These are phyloP conservation scores for Taiozyma sp. DNA, from an alignment of 1,139 yeast genomes.

Conservation along the genomic window DNA sequence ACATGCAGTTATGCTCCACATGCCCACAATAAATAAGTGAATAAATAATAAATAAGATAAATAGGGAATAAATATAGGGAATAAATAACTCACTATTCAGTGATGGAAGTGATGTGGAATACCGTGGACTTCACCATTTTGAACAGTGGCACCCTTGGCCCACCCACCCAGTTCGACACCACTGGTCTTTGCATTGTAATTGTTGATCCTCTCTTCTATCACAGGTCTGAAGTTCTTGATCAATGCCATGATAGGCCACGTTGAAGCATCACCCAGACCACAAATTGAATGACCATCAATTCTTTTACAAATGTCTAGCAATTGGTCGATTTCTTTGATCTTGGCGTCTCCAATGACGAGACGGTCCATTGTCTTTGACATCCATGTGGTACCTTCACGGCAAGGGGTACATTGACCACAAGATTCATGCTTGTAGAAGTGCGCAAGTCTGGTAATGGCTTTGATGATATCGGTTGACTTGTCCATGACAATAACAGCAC, in stretches of 20 bases:
- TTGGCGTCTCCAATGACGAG: constrained; percentile 73
- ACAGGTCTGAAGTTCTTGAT: constrained; percentile 78
- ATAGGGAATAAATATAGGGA: constrained; percentile 5
- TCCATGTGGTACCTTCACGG: constrained; percentile 90
- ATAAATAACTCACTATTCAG: constrained; percentile 2
- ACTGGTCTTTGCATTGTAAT: constrained; percentile 37
- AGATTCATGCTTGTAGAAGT: constrained; percentile 84
- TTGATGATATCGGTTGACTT: constrained; percentile 77
- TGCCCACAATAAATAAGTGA: background rate
- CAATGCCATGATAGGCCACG: constrained; percentile 89
- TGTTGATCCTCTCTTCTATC: constrained; percentile 64
- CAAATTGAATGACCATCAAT: constrained; percentile 89
- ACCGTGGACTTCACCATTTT: constrained; percentile 61
- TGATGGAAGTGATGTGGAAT: constrained; percentile 39
- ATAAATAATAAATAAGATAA: constrained; percentile 3
- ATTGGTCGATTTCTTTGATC: constrained; percentile 75
- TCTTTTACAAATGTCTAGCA: constrained; percentile 74
- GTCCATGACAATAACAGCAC: constrained; percentile 88
- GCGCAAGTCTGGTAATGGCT: constrained; percentile 78
- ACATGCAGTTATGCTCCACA: background rate
- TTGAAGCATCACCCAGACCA: constrained; percentile 89
- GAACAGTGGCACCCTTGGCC: constrained; percentile 56
- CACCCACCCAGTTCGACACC: constrained; percentile 69
- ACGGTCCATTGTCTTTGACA: constrained; percentile 78
- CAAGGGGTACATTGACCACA: constrained; percentile 96